Percentiles rank a stretch among this genome's conserved stretches.
Conservation (phyloP, 345 rosid species). For the Salix koriyanagi region DNA sequence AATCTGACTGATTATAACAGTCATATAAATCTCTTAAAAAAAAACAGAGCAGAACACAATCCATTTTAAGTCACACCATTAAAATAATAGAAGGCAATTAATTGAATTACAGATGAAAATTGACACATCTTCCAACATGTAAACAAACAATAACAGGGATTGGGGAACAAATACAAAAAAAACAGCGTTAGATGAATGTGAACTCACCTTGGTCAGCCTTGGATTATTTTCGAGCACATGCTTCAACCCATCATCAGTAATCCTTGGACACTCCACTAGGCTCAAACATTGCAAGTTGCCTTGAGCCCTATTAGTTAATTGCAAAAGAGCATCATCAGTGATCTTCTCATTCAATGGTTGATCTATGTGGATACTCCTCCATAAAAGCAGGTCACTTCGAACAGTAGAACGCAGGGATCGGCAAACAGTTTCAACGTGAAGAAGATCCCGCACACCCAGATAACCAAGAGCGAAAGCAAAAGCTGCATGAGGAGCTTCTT, state of each 20-base stretch:
- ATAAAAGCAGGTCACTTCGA: conserved; percentile 58
- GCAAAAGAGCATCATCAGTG: conserved; percentile 73
- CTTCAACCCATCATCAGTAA: conserved; percentile 67
- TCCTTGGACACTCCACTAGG: conserved; percentile 68
- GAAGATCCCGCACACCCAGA: conserved; percentile 73
- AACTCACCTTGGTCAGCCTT: conserved; percentile 59
- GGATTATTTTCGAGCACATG: conserved; percentile 59
- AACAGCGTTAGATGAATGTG: neutral
- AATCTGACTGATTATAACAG: neutral
- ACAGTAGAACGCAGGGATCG: conserved; percentile 47
- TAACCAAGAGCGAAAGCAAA: conserved; percentile 53
- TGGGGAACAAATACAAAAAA: neutral
- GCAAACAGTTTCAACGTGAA: conserved; percentile 61
- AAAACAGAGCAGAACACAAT: no score
- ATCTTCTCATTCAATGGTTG: conserved; percentile 83
- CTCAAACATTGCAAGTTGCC: conserved; percentile 75
- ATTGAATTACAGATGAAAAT: neutral
- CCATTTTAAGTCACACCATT: neutral
- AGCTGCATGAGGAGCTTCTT: conserved; percentile 50
- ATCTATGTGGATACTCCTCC: conserved; percentile 72
- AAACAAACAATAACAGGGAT: neutral
- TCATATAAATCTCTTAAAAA: neutral
- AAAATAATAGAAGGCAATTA: neutral
- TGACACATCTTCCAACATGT: neutral
- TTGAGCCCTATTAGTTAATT: conserved; percentile 63